Evolutionary conservation across 768 basidiomycete species (phyloP), one percentile per base, ranked within the genome.

Genomic region (Macrolepiota albuminosa): DNA sequence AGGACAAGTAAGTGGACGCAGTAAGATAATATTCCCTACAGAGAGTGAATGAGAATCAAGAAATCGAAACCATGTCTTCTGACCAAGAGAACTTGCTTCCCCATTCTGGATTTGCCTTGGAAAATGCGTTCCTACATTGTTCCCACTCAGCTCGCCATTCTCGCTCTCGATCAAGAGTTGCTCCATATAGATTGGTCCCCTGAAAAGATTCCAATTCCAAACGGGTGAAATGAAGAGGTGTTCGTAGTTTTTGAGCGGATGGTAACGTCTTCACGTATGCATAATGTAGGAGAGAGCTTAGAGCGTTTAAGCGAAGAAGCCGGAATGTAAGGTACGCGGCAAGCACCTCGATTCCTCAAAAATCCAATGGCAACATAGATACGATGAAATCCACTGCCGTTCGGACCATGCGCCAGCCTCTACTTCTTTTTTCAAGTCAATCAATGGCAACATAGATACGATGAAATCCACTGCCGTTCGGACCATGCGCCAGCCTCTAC

Each of bases 171-270:
- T 94, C 89, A 13, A 79, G 56, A 0, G 90, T 86, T 0, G 93
- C 94, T 3, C 88, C 86, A 63, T 85, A 84, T 3, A 98, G 68
- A 70, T 95, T 95, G 3, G 89, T 90, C 0, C 93, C 94, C 55
- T 80, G 76, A 54, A 97, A 81, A 10, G 85, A 69, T 21, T 83
- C 78, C 18, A 86, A 72, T 68, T 98, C 95, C 16, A 67, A 55
- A 0, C 69, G 50, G 0, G 81, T 81, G 68, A 93, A 97, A 63
- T 90, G 85, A 13, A 94, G 76, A 0, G 94, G 82, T 0, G 95
- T 95, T 14, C 78, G 73, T 0, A 96, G 77, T 55, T 79, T 76
- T 2, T 77, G 72, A 0, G 78, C 51, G 0, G 75, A 31, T 0
- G 95, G 95, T 1, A 97, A 77, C 8, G 80, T 83, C 24, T 81